Base-by-base conservation (phyloP, 495 filamentous ascomycete genomes). In the Neurospora sp. region DNA sequence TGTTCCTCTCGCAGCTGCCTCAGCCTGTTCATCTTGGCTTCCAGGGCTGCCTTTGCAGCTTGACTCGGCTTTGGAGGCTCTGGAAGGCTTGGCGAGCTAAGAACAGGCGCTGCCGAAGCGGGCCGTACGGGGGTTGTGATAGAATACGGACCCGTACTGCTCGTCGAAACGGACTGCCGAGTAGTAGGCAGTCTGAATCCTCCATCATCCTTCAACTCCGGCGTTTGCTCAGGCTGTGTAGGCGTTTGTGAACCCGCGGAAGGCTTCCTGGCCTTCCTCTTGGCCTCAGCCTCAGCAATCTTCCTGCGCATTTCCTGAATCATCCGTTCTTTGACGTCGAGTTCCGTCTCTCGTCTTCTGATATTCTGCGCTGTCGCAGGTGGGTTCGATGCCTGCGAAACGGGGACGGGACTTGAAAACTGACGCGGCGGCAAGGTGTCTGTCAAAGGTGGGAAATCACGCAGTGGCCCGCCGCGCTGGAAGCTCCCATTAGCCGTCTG, bases 231-330 rank as follows among this genome's bases (percentile, higher is more conserved):
- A 22, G 70, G 20, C 22, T 75, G 76, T 1, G 35, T 72, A 35
- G 75, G 77, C 7, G 79, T 78, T 18, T 71, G 74, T 2, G 77
- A 77, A 40, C 74, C 74, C 1, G 69, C 71, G 3, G 76, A 76
- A 12, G 71, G 69, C 41, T 77, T 74, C 70, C 79, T 83, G 38
- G 85, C 79, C 75, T 86, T 89, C 42, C 83, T 83, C 72, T 86
- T 87, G 40, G 91, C 86, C 79, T 96, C 92, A 42, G 90, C 86
- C 76, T 93, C 90, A 18, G 90, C 91, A 78, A 97, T 95, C 71
- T 86, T 90, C 78, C 87, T 87, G 74, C 88, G 92, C 84, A 94
- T 88, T 45, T 86, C 86, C 78, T 92, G 87, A 69, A 97, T 95
- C 73, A 90, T 87, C 73, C 88, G 84, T 71, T 92, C 87, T 76